A percentile compares a stretch with the other conserved stretches of the same genome.
Conservation (phyloP, 2,329 filamentous ascomycete species). For the Xylariaceae sp. region DNA sequence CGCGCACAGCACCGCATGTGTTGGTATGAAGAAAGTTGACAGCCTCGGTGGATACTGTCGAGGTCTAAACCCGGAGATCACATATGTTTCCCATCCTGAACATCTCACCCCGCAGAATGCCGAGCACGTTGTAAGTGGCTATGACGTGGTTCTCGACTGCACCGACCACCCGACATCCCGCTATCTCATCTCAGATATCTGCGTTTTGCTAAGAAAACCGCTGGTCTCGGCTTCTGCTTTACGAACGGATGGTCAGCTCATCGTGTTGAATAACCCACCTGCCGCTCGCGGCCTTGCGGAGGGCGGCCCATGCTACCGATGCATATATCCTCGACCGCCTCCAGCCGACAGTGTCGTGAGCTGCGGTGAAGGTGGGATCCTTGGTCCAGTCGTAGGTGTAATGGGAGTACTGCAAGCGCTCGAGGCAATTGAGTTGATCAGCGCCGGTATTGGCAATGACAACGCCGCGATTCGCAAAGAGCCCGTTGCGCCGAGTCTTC, state of each 20-base stretch:
- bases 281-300: constrained; percentile 51
- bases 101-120: constrained; percentile 71
- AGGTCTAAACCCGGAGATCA: constrained; percentile 71
- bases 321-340: constrained; percentile 84
- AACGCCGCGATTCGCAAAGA: constrained; percentile 12
- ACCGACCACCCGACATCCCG: constrained; percentile 90
- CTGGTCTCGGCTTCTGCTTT: constrained; percentile 89
- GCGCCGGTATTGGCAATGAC: constrained; percentile 34
- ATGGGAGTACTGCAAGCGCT: constrained; percentile 93
- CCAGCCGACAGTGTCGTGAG: constrained; percentile 78
- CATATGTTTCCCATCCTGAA: constrained; percentile 59
- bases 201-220: constrained; percentile 73
- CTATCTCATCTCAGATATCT: constrained; percentile 89
- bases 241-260: constrained; percentile 83
- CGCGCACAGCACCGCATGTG: constrained; percentile 67
- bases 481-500: constrained; percentile 33
- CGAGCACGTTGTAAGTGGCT: constrained; percentile 61
- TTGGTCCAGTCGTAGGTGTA: constrained; percentile 86
- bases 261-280: constrained; percentile 81
- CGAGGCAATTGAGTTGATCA: constrained; percentile 82
- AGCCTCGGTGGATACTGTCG: constrained; percentile 58
- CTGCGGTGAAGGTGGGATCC: constrained; percentile 88
- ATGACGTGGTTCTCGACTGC: constrained; percentile 88
- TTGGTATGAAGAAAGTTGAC: constrained; percentile 77
- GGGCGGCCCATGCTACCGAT: constrained; percentile 88